These are phyloP conservation scores for Arabidopsis hybrid DNA, from an alignment of 441 rosid genomes.

Conservation along the genomic window DNA sequence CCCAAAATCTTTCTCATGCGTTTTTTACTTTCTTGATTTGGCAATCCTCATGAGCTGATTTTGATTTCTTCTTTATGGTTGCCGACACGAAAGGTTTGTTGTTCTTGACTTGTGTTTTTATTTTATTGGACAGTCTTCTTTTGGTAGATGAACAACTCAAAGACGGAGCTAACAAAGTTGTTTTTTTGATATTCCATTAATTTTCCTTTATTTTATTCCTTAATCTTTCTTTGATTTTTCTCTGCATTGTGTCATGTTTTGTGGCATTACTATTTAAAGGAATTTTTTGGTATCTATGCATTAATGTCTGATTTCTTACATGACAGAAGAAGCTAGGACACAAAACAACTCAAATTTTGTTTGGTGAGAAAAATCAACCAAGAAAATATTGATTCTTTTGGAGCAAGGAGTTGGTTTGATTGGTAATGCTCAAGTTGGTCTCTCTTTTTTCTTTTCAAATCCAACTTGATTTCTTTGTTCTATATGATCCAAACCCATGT, in stretches of 20 bases:
- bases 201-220: constrained; percentile 15
- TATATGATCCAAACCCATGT: constrained; percentile 5
- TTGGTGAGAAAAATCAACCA: constrained; percentile 44
- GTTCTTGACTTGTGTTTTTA: constrained; percentile 41
- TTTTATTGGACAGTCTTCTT: constrained; percentile 22
- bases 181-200: not conserved
- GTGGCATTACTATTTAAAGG: constrained; percentile 33
- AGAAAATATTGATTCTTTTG: constrained; percentile 31
- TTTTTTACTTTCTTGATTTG: not conserved
- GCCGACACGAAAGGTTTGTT: constrained; percentile 45
- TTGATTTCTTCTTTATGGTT: constrained; percentile 25
- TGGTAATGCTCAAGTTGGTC: constrained; percentile 37
- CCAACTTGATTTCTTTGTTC: constrained; percentile 22
- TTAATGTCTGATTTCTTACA: constrained; percentile 33
- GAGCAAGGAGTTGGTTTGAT: constrained; percentile 25
- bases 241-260: constrained; percentile 23
- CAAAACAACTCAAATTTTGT: constrained; percentile 16
- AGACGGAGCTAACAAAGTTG: constrained; percentile 49
- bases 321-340: constrained; percentile 24
- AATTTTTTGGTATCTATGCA: constrained; percentile 14
- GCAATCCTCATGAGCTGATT: not conserved
- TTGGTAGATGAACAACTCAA: constrained; percentile 46
- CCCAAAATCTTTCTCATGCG: constrained; percentile 22
- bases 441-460: not conserved
- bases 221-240: constrained; percentile 4